Evolutionary conservation across 2,329 filamentous ascomycete species (phyloP).

Genomic region (Penicillium griseofulvum): DNA sequence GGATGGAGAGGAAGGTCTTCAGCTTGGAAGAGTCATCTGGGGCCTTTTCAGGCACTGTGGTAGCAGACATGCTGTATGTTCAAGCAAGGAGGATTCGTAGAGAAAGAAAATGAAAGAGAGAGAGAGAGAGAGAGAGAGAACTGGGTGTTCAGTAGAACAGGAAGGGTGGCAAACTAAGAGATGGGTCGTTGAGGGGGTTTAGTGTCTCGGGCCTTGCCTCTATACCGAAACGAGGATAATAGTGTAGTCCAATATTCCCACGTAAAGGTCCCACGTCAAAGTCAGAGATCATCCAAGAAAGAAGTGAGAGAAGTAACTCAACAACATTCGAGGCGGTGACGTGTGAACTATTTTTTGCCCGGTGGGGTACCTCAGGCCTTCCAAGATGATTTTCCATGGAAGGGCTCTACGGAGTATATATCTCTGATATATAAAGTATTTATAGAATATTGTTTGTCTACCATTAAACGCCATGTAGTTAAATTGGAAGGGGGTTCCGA

Average conservation of each 20-base stretch:
- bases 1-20: slow-evolving; percentile 80
- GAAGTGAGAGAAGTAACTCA: background rate
- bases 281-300: background rate
- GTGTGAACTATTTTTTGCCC: slow-evolving; percentile 11
- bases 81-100: background rate
- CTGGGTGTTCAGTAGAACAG: background rate
- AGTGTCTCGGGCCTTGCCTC: background rate
- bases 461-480: background rate
- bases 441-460: background rate
- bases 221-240: background rate
- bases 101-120: background rate
- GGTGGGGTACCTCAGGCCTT: background rate
- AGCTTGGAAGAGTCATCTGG: slow-evolving; percentile 83
- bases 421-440: background rate
- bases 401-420: no score
- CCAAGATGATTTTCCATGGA: background rate
- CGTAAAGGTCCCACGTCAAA: background rate
- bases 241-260: background rate
- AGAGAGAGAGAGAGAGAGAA: background rate
- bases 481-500: background rate
- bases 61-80: slow-evolving; percentile 30
- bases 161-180: slow-evolving; percentile 4
- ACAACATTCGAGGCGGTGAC: slow-evolving; percentile 9
- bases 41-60: slow-evolving; percentile 51
- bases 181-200: background rate